Base-by-base conservation (phyloP, 345 rosid species). In the Hypericum perforatum region DNA sequence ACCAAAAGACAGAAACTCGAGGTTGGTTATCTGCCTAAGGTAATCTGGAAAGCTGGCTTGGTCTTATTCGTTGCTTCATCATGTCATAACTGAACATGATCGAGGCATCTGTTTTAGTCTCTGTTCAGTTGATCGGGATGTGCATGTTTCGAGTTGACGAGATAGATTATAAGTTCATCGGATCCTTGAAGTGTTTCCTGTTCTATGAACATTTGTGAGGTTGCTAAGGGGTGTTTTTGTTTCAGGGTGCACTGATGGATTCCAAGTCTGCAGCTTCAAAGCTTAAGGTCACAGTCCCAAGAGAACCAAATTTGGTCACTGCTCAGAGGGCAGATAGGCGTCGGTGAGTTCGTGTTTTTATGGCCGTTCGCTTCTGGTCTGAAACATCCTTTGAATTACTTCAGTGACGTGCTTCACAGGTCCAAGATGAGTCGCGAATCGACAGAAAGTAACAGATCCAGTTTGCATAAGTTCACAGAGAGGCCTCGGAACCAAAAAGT, bases 1-100 rank as follows among this genome's bases (percentile, higher is more conserved):
- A 74, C 82, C 54, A 91, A 91, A 70, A 71, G 95, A 58, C 96
- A 85, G 63, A 91, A 85, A 76, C 82, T 91, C 41, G 96, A 83
- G 48, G 70, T 75, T 62, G 96, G 98, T 32, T 85, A 78, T 66
- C 51, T 74, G 49, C 53, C 61, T 48, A 87, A 87, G 98, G 98
- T 85, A 59, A 58, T n/a, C 14, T 16, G 36, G 39, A 41, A 42
- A 12, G 32, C 32, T 4, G 32, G 4, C 32, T 1, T 22, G 32
- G 2, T 22, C 4, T 1, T 4, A 22, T 22, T 22, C 32, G 32
- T 32, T 44, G 54, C 36, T 29, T 8, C 38, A 48, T 13, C 11
- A 9, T 36, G 29, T 49, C 37, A 45, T 37, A n/a, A 41, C 45
- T 6, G 42, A 32, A 36, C 37, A 41, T 47, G 45, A 12, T 67